Base-by-base conservation (phyloP, 768 basidiomycete genomes). In the Russula sp. region DNA sequence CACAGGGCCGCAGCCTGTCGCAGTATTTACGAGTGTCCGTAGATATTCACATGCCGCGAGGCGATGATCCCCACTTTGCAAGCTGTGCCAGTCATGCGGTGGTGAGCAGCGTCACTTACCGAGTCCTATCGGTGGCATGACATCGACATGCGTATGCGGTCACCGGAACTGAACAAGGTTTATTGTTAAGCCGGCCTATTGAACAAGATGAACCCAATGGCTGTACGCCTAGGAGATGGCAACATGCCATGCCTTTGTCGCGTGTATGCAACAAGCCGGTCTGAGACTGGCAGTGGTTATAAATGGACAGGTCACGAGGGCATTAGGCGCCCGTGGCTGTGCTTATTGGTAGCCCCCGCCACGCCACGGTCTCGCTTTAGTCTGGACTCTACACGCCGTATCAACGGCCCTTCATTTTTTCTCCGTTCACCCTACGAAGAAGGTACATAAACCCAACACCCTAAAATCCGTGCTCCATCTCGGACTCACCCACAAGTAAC, bases 371-470 rank as follows among this genome's bases (percentile, higher is more conserved):
- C 55, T 40, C 51, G 32, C 54, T 32, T 39, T 20, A 22, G 48
- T 20, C 61, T 62, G 61, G 55, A 20, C 60, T 13, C 48, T 32
- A 55, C 13, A 20, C 32, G 1, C 35, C 37, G 3, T 45, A 18
- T 39, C 20, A 20, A 22, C 35, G 27, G 16, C 1, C 1, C 4
- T 16, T 16, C 34, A 16, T 16, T 27, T 37, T 56, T 53, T 55
- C 32, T 44, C 27, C 14, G 32, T 14, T 20, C 5, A 8, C 50
- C 40, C 35, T n/a, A 3, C 42, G 32, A 45, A 42, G 32, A 45
- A 55, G 35, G 22, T 62, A 62, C 55, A 57, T 58, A 54, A 58
- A 39, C 22, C 55, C 51, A 32, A 9, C 39, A 6, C n/a, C 11
- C 42, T 20, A 47, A 40, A 37, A 8, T 31, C 39, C 44, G 52